Percentiles rank a stretch among this genome's conserved stretches.
These are phyloP conservation scores for Aurinia saxatilis DNA, from an alignment of 345 rosid genomes.

Conservation along the genomic window DNA sequence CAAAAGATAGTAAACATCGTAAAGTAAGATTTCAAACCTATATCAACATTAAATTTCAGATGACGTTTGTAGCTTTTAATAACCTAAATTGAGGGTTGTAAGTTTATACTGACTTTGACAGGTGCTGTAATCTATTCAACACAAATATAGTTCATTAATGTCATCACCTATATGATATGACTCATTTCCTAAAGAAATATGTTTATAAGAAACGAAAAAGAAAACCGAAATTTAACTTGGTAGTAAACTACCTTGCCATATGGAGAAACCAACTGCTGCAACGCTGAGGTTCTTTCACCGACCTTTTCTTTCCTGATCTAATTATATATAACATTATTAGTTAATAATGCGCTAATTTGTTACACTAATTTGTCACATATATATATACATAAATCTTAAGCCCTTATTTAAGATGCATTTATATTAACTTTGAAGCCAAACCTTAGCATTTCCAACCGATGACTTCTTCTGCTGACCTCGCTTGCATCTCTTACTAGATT, in stretches of 20 bases:
- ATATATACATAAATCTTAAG: not conserved
- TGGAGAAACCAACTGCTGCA: conserved; percentile 90
- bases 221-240: not conserved
- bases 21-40: too few species aligned
- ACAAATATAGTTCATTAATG: too few species aligned
- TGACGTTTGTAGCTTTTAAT: too few species aligned
- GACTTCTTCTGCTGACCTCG: conserved; percentile 35
- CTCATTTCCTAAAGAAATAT: too few species aligned
- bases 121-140: too few species aligned
- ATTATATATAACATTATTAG: not conserved
- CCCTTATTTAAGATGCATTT: too few species aligned
- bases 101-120: too few species aligned
- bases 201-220: not conserved
- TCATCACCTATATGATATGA: too few species aligned
- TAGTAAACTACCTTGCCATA: conserved; percentile 62
- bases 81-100: too few species aligned
- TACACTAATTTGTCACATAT: not conserved
- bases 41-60: too few species aligned
- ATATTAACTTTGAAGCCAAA: too few species aligned
- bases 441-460: conserved; percentile 40
- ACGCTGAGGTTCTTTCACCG: conserved; percentile 67
- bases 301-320: conserved; percentile 62
- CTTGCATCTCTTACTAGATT: conserved; percentile 35
- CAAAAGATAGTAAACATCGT: too few species aligned
- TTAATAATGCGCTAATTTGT: not conserved